phyloP scores from a whole-genome alignment of 106 monocot species.

The Posidonia australis region DNA sequence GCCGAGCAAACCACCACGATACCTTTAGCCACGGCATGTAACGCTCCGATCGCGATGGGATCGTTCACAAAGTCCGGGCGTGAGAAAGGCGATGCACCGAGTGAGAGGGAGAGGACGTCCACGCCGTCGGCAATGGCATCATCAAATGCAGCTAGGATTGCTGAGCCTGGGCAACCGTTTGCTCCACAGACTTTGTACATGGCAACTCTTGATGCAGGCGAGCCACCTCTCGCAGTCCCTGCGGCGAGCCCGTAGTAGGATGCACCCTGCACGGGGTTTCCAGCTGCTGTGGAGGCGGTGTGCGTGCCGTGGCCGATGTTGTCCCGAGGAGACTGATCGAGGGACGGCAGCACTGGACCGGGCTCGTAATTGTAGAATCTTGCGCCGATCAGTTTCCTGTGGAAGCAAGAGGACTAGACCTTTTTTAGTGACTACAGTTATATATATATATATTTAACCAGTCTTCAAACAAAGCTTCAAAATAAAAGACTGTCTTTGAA shows the following conservation, averaged over 20 bases:
- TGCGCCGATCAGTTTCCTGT: slow-evolving; percentile 80
- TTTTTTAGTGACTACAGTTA: no score
- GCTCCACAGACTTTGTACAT: slow-evolving; percentile 56
- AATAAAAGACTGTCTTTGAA: not conserved
- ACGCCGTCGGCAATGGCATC: slow-evolving; percentile 63
- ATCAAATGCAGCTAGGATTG: slow-evolving; percentile 55
- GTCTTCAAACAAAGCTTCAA: not conserved
- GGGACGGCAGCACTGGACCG: not conserved
- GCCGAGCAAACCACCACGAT: slow-evolving; percentile 70
- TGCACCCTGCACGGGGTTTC: slow-evolving; percentile 23
- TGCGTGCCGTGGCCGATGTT: slow-evolving; percentile 66
- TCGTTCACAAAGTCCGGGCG: slow-evolving; percentile 35
- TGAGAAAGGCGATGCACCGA: slow-evolving; percentile 30
- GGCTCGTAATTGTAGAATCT: slow-evolving; percentile 28
- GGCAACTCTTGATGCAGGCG: slow-evolving; percentile 40
- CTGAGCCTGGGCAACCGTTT: slow-evolving; percentile 44
- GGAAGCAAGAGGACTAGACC: not conserved
- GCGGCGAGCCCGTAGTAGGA: slow-evolving; percentile 68
- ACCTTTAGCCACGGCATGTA: slow-evolving; percentile 63
- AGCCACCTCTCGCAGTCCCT: slow-evolving; percentile 66
- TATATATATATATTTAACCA: no score
- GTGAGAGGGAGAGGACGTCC: slow-evolving; percentile 60
- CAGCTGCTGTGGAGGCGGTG: slow-evolving; percentile 70
- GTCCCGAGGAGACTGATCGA: slow-evolving; percentile 40
- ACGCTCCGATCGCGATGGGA: slow-evolving; percentile 72